Evolutionary conservation across 2,329 filamentous ascomycete genomes (phyloP).

Genomic region (Incumbomyces lentus): DNA sequence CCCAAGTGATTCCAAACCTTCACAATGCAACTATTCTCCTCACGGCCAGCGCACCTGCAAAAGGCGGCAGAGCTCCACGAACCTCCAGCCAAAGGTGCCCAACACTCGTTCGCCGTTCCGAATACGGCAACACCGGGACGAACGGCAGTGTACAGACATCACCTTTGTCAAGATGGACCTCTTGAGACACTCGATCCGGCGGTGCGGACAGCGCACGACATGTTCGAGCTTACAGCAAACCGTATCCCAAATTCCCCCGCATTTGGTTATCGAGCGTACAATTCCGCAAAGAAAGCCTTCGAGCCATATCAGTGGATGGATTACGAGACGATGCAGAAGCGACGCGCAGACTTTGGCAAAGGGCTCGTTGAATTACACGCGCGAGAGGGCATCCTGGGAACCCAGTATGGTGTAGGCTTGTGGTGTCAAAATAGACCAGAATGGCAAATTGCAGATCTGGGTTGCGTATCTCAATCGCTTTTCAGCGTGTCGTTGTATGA

Average conservation of each 20-base stretch:
- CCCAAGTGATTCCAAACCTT: neutral
- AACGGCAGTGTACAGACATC: constrained; percentile 72
- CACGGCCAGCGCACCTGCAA: constrained; percentile 27
- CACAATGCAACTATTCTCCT: constrained; percentile 27
- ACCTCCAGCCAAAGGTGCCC: constrained; percentile 61
- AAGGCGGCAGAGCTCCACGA: constrained; percentile 43
- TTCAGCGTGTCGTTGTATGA: constrained; percentile 93
- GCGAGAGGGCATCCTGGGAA: constrained; percentile 54
- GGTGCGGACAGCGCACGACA: constrained; percentile 63
- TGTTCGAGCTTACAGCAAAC: constrained; percentile 56
- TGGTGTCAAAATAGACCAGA: constrained; percentile 84
- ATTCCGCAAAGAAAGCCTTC: constrained; percentile 61
- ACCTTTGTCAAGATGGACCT: constrained; percentile 62
- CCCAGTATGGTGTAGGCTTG: constrained; percentile 64
- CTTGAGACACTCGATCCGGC: constrained; percentile 62
- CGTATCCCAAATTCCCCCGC: constrained; percentile 42
- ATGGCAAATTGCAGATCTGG: constrained; percentile 84
- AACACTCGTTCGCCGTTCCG: constrained; percentile 68
- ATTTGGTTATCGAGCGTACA: constrained; percentile 72
- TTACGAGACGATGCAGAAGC: constrained; percentile 66
- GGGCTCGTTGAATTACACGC: constrained; percentile 76
- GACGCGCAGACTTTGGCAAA: constrained; percentile 74
- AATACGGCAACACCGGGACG: constrained; percentile 64
- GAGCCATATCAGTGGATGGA: constrained; percentile 74
- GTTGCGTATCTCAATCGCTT: constrained; percentile 73